A percentile compares a stretch with the other conserved stretches of the same genome.
Evolutionary conservation across 2,329 filamentous ascomycete species (phyloP).

Genomic region (Orbilia ellipsospora): DNA sequence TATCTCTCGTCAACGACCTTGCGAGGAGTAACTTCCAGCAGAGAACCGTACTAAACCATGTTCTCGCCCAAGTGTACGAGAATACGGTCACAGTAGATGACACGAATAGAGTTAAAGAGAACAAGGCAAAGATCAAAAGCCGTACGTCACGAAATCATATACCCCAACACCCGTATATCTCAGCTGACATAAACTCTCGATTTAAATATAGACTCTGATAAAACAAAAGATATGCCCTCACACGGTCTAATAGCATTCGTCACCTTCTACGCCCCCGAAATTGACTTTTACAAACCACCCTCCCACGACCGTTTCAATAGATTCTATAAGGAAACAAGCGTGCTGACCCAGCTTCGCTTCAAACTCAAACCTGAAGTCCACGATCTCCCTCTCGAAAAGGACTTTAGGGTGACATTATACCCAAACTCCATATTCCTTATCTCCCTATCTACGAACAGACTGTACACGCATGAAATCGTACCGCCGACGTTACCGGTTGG

Average conservation of each 20-base stretch:
- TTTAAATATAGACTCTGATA: constrained; percentile 29
- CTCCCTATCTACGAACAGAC: constrained; percentile 25
- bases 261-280: constrained; percentile 30
- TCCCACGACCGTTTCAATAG: constrained; percentile 20
- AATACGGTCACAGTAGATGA: constrained; percentile 26
- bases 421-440: constrained; percentile 31
- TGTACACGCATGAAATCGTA: constrained; percentile 34
- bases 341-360: constrained; percentile 23
- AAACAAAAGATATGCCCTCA: constrained; percentile 31
- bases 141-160: constrained; percentile 12
- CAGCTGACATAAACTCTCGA: not conserved
- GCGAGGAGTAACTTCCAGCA: constrained; percentile 30
- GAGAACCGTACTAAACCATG: constrained; percentile 19
- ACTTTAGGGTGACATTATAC: constrained; percentile 28
- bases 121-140: constrained; percentile 35
- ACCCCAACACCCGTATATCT: too few species aligned
- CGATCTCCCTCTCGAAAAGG: constrained; percentile 10
- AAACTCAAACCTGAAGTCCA: constrained; percentile 24
- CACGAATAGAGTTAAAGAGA: constrained; percentile 13
- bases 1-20: constrained; percentile 23
- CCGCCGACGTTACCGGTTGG: constrained; percentile 25
- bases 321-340: constrained; percentile 22
- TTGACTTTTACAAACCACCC: constrained; percentile 9
- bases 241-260: constrained; percentile 27
- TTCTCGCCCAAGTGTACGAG: constrained; percentile 36